These are phyloP conservation scores for Stephania cephalantha DNA, from an alignment of 164 flowering plant species.

Conservation along the genomic window DNA sequence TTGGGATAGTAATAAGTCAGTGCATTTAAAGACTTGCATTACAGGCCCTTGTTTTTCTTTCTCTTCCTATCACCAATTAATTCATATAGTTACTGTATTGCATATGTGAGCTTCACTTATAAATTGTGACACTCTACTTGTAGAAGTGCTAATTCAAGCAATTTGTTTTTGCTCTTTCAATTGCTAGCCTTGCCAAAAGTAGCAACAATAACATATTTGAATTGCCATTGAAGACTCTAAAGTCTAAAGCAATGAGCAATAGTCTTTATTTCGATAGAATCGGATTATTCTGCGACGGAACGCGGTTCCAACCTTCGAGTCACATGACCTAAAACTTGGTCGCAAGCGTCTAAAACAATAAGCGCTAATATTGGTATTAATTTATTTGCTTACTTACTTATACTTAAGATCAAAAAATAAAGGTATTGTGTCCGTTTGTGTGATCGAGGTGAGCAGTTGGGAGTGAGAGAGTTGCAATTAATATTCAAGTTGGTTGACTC, in stretches of 20 bases:
- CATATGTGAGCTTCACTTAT: not conserved
- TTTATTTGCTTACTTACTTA: too few relatives aligned
- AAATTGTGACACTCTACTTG: not conserved
- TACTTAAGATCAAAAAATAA: too few relatives aligned
- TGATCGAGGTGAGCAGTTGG: not conserved
- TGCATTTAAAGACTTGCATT: not conserved
- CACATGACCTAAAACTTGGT: too few relatives aligned
- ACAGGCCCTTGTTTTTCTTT: not conserved
- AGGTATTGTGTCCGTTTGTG: too few relatives aligned
- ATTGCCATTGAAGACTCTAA: not conserved
- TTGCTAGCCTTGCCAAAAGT: not conserved
- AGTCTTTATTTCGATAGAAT: too few relatives aligned
- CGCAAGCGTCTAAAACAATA: too few relatives aligned
- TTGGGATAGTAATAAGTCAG: not conserved
- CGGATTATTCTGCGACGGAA: too few relatives aligned
- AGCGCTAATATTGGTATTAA: too few relatives aligned
- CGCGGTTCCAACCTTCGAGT: too few relatives aligned
- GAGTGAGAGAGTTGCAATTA: not conserved
- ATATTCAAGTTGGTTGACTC: not conserved
- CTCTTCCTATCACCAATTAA: not conserved
- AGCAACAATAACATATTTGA: not conserved
- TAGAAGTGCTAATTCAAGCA: not conserved
- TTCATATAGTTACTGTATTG: too few relatives aligned
- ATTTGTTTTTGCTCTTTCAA: not conserved
- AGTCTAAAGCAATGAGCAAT: too few relatives aligned